These are phyloP conservation scores for Circinella umbellata DNA, from an alignment of 371 early-diverging fungal genomes.

Conservation along the genomic window DNA sequence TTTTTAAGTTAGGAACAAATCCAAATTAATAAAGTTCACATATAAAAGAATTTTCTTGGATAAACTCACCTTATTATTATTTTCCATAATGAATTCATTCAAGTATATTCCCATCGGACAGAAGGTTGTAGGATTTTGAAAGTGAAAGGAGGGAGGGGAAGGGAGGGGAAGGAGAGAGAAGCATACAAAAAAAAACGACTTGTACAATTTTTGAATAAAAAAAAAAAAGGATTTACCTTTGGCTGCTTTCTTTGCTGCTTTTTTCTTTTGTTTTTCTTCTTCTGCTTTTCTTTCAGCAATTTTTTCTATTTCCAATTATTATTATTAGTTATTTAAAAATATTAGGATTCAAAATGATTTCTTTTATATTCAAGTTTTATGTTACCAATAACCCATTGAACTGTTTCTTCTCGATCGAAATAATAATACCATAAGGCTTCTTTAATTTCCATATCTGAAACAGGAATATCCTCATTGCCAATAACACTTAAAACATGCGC, in stretches of 20 bases:
- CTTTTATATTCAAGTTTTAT: not conserved
- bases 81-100: too few relatives aligned
- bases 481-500: constrained; percentile 56
- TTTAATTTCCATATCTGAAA: constrained; percentile 62
- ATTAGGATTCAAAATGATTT: not conserved
- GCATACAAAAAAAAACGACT: constrained; percentile 8
- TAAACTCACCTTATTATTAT: too few relatives aligned
- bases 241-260: constrained; percentile 40
- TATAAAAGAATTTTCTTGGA: not conserved
- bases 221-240: constrained; percentile 32
- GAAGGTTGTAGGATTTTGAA: not conserved
- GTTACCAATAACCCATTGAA: constrained; percentile 64
- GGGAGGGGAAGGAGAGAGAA: not conserved
- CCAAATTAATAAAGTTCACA: not conserved
- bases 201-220: not conserved
- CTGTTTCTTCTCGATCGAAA: constrained; percentile 60
- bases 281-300: constrained; percentile 36
- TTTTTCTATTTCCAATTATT: constrained; percentile 46
- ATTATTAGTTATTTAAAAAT: not conserved
- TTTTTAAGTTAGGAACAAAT: not conserved
- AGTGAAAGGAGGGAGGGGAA: not conserved
- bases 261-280: constrained; percentile 49
- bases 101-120: not conserved
- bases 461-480: constrained; percentile 43
- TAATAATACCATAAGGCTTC: constrained; percentile 72